Evolutionary conservation across 345 rosid species (phyloP), one percentile per base, ranked within the genome.

Genomic region (Syzygium oleosum): DNA sequence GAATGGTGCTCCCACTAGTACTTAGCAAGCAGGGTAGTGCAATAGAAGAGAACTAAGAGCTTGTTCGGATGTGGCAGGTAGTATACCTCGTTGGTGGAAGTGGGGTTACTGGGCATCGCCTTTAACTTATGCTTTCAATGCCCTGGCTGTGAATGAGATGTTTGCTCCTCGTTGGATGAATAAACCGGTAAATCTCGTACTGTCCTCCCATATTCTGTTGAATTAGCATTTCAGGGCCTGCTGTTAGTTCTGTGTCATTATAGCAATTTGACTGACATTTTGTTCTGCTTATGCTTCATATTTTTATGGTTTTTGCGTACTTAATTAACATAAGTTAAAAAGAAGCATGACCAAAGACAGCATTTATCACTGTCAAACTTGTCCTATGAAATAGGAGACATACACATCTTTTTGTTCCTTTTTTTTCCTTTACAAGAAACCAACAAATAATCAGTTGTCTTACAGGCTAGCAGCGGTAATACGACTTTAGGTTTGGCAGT

Each of bases 31-130:
- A 68, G 34, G 13, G 43, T 34, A 25, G 23, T 3, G 7, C 79
- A 16, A 68, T 34, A 17, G 46, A 6, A 31, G 79, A 68, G 12
- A 34, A 19, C 79, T 68, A 34, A 68, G 79, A 68, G 46, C 93
- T 65, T 97, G 92, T 92, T 95, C 19, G 98, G 97, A 88, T 96
- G 98, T 53, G 95, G 96, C 94, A 94, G 87, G 87, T 85, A 49
- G 92, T 25, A 94, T 96, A 77, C 99, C 99, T 46, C 84, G 13
- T 5, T 95, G 99, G 96, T 98, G 97, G 98, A 84, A 77, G 38
- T 98, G 99, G 99, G 98, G 92, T 73, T 93, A 98, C 85, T 96
- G 99, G 99, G 86, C 94, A 65, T 98, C 99, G 16, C 99, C 99
- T 52, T 12, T 98, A 91, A 63, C 94, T 38, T 98, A 96, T 85